phyloP scores from a whole-genome alignment of 208 protist species.

The Trypanosoma lewisi region DNA sequence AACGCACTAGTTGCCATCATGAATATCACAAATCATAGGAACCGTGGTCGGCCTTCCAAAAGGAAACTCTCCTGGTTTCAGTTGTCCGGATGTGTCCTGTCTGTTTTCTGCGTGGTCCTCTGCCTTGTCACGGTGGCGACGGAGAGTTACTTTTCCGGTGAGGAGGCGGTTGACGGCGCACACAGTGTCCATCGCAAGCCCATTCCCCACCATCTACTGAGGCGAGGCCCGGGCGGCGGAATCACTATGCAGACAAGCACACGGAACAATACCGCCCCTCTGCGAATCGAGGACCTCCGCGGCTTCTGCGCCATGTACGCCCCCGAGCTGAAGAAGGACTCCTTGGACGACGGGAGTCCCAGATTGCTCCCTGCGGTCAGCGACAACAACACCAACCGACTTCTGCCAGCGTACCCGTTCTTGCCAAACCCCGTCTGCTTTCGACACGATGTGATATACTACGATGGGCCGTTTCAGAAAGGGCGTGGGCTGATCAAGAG shows the following conservation, averaged over 20 bases:
- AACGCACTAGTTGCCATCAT: neutral
- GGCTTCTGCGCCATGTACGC: conserved; percentile 8
- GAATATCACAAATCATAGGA: neutral
- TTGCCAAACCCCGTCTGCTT: conserved; percentile 22
- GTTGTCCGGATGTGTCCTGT: neutral
- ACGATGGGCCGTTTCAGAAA: neutral
- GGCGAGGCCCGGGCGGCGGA: conserved; percentile 7
- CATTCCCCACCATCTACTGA: neutral
- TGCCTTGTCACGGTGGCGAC: neutral
- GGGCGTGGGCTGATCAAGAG: neutral
- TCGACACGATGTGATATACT: conserved; percentile 7
- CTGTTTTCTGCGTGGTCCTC: neutral
- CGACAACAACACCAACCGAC: neutral
- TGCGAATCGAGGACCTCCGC: conserved; percentile 4
- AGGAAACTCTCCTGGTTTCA: neutral
- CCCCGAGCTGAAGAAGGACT: neutral
- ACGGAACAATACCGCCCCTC: neutral
- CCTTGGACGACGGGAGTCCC: neutral
- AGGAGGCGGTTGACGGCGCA: neutral
- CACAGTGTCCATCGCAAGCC: neutral
- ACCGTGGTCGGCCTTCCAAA: neutral
- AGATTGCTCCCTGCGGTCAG: neutral
- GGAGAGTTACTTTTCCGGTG: neutral
- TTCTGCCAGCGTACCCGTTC: conserved; percentile 13
- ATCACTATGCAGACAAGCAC: neutral